These are phyloP conservation scores for Yamadazyma blattariae DNA, from an alignment of 1,139 yeast genomes.

Conservation along the genomic window DNA sequence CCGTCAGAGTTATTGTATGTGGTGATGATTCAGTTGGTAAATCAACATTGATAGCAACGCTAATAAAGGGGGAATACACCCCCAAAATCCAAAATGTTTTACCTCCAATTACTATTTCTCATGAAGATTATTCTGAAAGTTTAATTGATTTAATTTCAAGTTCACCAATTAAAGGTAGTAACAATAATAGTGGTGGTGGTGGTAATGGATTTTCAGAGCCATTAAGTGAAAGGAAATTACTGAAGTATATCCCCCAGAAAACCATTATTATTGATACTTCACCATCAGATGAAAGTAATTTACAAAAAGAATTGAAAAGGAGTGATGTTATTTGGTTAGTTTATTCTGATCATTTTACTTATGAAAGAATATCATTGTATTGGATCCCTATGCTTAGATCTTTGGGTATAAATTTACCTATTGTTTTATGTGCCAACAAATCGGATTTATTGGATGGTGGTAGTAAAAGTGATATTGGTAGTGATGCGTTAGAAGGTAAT, in stretches of 20 bases:
- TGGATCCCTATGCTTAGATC: conserved; percentile 95
- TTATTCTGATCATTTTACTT: conserved; percentile 89
- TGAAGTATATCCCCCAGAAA: conserved; percentile 55
- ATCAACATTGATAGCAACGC: conserved; percentile 69
- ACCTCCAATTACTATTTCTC: conserved; percentile 74
- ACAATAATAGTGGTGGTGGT: too few relatives aligned
- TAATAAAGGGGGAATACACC: conserved; percentile 77
- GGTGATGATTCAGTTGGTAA: conserved; percentile 97
- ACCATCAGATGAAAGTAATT: conserved; percentile 55
- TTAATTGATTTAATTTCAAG: conserved; percentile 21
- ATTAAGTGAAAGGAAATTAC: conserved; percentile 19
- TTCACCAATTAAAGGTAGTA: conserved; percentile 13
- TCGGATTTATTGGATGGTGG: conserved; percentile 44
- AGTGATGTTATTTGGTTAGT: conserved; percentile 94
- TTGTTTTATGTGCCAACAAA: conserved; percentile 87
- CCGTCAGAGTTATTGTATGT: conserved; percentile 78
- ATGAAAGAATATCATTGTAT: conserved; percentile 83
- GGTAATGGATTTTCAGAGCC: conserved; percentile 5
- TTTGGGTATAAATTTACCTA: conserved; percentile 87
- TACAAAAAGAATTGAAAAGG: conserved; percentile 73
- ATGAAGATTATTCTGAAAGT: conserved; percentile 36
- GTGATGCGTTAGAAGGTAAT: too few relatives aligned
- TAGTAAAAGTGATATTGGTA: too few relatives aligned
- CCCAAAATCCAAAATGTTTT: conserved; percentile 72
- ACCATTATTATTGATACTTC: conserved; percentile 80